Evolutionary conservation across 305 asterid species (phyloP).

Genomic region (Solanum aculeatissimum): DNA sequence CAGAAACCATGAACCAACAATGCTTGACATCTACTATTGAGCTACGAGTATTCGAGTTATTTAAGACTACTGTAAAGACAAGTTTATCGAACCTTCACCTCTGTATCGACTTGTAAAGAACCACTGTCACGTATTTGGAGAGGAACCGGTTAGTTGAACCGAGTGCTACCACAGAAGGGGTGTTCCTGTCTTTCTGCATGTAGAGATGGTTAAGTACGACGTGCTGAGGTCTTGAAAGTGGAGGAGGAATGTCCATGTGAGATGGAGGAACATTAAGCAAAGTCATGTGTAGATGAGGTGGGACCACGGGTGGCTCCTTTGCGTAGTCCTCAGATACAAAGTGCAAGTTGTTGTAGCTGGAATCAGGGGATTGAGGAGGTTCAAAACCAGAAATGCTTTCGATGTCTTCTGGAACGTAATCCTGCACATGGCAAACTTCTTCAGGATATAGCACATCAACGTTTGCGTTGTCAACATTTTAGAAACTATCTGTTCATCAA

Average conservation of each 20-base stretch:
- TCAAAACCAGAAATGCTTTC: conserved; percentile 90
- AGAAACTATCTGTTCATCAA: background rate
- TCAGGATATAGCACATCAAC: background rate
- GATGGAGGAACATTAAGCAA: conserved; percentile 70
- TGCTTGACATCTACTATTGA: background rate
- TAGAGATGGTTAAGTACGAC: conserved; percentile 93
- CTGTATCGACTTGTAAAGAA: conserved; percentile 96
- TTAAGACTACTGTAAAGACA: background rate
- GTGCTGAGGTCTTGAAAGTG: conserved; percentile 84
- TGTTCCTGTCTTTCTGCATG: conserved; percentile 88
- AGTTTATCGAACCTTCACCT: conserved; percentile 23
- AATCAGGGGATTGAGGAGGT: conserved; percentile 90
- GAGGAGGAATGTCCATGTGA: conserved; percentile 81
- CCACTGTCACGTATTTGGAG: conserved; percentile 89
- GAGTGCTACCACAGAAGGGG: conserved; percentile 86
- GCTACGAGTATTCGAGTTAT: background rate
- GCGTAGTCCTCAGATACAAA: conserved; percentile 71
- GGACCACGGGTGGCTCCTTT: conserved; percentile 88
- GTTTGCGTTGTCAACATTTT: background rate
- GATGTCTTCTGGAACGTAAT: conserved; percentile 84
- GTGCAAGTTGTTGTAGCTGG: conserved; percentile 67
- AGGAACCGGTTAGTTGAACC: conserved; percentile 82
- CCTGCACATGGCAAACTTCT: conserved; percentile 31
- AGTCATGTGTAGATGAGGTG: conserved; percentile 79
- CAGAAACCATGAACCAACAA: background rate